Conservation (phyloP, 2,329 filamentous ascomycete species). For the Fusarium anthophilum region DNA sequence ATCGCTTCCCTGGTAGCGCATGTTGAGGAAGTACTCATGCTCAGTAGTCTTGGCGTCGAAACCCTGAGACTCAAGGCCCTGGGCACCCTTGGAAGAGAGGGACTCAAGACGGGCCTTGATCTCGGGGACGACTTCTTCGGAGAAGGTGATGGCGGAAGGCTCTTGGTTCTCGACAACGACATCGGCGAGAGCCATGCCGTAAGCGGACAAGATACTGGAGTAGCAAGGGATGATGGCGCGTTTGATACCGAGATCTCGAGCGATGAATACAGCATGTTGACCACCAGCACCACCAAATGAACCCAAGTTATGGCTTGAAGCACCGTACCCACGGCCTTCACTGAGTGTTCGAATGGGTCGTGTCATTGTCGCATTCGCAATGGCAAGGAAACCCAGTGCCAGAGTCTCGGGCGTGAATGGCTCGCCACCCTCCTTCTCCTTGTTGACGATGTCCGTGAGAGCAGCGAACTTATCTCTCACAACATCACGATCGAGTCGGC, state of each 20-base stretch:
- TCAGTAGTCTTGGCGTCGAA: slow-evolving; percentile 54
- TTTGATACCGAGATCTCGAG: slow-evolving; percentile 54
- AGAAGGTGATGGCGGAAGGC: slow-evolving; percentile 48
- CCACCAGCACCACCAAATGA: slow-evolving; percentile 52
- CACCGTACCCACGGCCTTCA: slow-evolving; percentile 43
- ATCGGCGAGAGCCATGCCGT: slow-evolving; percentile 57
- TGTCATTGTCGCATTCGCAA: slow-evolving; percentile 80
- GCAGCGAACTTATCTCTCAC: slow-evolving; percentile 53
- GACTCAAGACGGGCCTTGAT: slow-evolving; percentile 37
- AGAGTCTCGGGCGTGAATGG: slow-evolving; percentile 36
- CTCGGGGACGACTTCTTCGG: slow-evolving; percentile 19
- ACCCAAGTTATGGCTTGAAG: slow-evolving; percentile 39
- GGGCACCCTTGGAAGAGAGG: slow-evolving; percentile 33
- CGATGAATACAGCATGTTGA: slow-evolving; percentile 56
- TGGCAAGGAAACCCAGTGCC: slow-evolving; percentile 77
- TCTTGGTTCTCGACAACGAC: slow-evolving; percentile 54
- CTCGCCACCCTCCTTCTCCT: slow-evolving; percentile 31
- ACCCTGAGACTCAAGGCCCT: slow-evolving; percentile 45
- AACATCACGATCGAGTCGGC: slow-evolving; percentile 51
- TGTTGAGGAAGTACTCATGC: slow-evolving; percentile 55
- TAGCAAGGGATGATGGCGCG: slow-evolving; percentile 56
- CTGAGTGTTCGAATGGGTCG: slow-evolving; percentile 65
- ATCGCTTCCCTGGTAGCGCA: slow-evolving; percentile 56
- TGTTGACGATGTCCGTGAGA: slow-evolving; percentile 46
- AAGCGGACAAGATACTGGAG: slow-evolving; percentile 57